Percentiles rank a stretch among this genome's conserved stretches.
Evolutionary conservation across 768 basidiomycete genomes (phyloP).

Genomic region (Chiua virens): DNA sequence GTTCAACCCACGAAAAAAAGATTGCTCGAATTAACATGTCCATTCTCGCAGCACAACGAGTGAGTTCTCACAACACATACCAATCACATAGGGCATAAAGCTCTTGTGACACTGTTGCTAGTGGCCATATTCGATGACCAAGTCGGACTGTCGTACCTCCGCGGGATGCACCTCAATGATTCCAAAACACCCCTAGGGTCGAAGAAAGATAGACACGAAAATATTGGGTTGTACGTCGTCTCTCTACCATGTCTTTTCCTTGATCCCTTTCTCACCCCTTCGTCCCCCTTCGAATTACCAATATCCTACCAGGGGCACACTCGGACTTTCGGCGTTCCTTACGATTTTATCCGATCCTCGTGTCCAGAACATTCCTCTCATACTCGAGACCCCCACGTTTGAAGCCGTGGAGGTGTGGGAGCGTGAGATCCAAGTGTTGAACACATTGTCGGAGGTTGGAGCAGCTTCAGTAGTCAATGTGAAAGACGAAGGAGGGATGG

Average conservation of each 20-base stretch:
- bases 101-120: constrained; percentile 17
- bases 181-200: constrained; percentile 65
- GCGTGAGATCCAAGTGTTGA: constrained; percentile 67
- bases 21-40: background rate
- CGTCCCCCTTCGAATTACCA: background rate
- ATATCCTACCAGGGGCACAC: constrained; percentile 51
- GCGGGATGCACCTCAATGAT: constrained; percentile 86
- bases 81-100: no score
- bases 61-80: constrained; percentile 9
- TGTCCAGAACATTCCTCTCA: constrained; percentile 67
- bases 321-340: constrained; percentile 62
- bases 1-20: background rate
- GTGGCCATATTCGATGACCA: constrained; percentile 66
- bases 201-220: constrained; percentile 79
- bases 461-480: background rate
- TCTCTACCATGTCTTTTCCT: background rate
- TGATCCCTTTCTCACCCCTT: background rate
- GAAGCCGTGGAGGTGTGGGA: constrained; percentile 70
- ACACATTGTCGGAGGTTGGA: constrained; percentile 36
- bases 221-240: constrained; percentile 70
- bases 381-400: constrained; percentile 79
- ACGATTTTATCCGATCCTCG: constrained; percentile 69
- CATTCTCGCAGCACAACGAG: constrained; percentile 22
- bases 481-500: background rate
- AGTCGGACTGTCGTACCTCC: constrained; percentile 71